phyloP scores from a whole-genome alignment of 2,329 filamentous ascomycete species.

The Trichophyton schoenleinii region DNA sequence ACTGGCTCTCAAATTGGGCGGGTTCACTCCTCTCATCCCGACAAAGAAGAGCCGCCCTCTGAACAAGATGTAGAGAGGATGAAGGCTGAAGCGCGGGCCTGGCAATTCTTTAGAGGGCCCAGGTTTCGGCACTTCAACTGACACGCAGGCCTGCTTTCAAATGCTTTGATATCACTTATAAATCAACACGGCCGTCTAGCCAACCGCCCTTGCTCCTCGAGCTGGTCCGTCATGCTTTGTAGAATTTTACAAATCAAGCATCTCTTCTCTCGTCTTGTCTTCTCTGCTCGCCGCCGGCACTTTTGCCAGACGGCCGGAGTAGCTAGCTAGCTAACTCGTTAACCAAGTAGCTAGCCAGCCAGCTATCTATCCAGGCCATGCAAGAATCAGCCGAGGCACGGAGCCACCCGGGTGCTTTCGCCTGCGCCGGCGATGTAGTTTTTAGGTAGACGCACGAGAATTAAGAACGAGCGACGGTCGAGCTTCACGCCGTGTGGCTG shows the following conservation, averaged over 20 bases:
- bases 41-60: background rate
- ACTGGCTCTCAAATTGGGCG: slow-evolving; percentile 75
- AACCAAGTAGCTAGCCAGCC: no score
- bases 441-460: no score
- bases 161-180: background rate
- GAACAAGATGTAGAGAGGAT: background rate
- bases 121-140: background rate
- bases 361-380: no score
- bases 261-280: background rate
- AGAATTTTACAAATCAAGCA: background rate
- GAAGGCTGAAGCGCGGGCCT: background rate
- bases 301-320: no score
- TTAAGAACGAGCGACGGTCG: no score
- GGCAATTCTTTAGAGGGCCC: background rate
- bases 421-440: background rate
- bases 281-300: no score
- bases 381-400: background rate
- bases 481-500: background rate
- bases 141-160: background rate
- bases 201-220: background rate
- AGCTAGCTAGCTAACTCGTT: no score
- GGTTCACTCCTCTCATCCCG: slow-evolving; percentile 44
- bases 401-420: background rate
- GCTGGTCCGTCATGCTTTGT: background rate
- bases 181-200: background rate